These are phyloP conservation scores for Pedinophyceae sp. DNA, from an alignment of 139 green algal species.

Conservation along the genomic window DNA sequence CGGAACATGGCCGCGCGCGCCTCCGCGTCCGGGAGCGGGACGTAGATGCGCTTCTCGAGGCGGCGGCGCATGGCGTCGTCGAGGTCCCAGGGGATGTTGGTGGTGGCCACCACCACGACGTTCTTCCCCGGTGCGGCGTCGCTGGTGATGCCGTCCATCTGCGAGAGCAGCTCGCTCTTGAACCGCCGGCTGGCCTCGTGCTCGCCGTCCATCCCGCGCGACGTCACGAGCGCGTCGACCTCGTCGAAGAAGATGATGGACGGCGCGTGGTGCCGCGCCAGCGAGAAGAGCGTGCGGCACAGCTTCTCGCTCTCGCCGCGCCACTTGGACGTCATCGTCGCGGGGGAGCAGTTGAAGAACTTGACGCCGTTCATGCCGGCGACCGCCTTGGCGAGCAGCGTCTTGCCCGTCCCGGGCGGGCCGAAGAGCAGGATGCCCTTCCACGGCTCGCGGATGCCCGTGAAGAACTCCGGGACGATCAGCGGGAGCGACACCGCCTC, in stretches of 20 bases:
- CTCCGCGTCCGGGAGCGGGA: constrained; percentile 10
- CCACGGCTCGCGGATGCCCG: constrained; percentile 10
- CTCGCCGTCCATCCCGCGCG: constrained; percentile 12
- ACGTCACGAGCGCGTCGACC: constrained; percentile 12
- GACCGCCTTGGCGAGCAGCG: constrained; percentile 6
- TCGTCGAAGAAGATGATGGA: constrained; percentile 20
- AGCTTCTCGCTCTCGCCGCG: constrained; percentile 8
- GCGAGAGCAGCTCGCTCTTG: constrained; percentile 18
- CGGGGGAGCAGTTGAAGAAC: constrained; percentile 7
- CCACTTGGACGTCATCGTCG: constrained; percentile 4
- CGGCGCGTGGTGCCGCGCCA: constrained; percentile 3
- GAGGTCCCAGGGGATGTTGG: constrained; percentile 18
- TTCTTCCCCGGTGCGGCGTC: not conserved
- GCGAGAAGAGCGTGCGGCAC: not conserved
- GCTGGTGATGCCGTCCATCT: constrained; percentile 18
- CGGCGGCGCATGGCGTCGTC: constrained; percentile 12
- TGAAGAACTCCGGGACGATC: constrained; percentile 14
- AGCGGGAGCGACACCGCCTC: constrained; percentile 13
- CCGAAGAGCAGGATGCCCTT: constrained; percentile 14
- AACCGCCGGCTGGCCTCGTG: constrained; percentile 15
- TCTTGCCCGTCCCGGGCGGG: constrained; percentile 12
- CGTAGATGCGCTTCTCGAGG: constrained; percentile 17
- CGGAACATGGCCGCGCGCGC: constrained; percentile 2
- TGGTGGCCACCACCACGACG: constrained; percentile 13
- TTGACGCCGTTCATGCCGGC: not conserved